A percentile compares a stretch with the other conserved stretches of the same genome.
Conservation (phyloP, 371 early-diverging fungal species). For the Mortierella sp. region DNA sequence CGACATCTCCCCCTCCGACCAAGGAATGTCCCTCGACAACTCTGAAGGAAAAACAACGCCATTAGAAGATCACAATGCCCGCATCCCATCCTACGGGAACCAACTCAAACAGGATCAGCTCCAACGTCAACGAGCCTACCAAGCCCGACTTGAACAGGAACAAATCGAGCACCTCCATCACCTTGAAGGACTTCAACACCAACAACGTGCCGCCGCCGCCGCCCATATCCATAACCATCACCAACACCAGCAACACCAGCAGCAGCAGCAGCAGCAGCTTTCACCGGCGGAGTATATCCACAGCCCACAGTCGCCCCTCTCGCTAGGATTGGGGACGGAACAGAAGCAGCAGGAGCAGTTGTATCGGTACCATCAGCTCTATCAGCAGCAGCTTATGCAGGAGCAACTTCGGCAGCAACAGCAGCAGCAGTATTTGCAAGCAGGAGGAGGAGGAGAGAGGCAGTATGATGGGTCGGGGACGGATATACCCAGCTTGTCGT, state of each 20-base stretch:
- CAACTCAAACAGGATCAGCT: slow-evolving; percentile 12
- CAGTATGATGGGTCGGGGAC: slow-evolving; percentile 5
- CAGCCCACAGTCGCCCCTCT: neutral
- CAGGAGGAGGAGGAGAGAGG: neutral
- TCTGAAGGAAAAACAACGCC: slow-evolving; percentile 6
- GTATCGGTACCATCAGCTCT: slow-evolving; percentile 3
- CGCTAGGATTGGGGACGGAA: neutral
- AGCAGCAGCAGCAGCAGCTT: neutral
- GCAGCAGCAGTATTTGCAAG: neutral
- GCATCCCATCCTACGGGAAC: slow-evolving; percentile 21
- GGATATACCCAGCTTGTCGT: slow-evolving; percentile 26
- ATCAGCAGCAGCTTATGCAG: slow-evolving; percentile 15
- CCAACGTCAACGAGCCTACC: slow-evolving; percentile 2
- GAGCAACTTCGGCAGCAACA: slow-evolving; percentile 14
- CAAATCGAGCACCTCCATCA: slow-evolving; percentile 2
- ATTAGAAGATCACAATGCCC: slow-evolving; percentile 33
- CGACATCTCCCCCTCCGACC: slow-evolving; percentile 9
- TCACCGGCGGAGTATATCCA: neutral
- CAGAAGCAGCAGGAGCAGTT: slow-evolving; percentile 16
- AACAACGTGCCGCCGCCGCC: neutral
- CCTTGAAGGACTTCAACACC: neutral
- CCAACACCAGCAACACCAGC: neutral
- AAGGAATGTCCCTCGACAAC: slow-evolving; percentile 31
- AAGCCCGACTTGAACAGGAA: slow-evolving; percentile 2
- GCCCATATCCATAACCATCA: neutral